Evolutionary conservation across 2,329 filamentous ascomycete species (phyloP).

Genomic region (Fusarium sp.): DNA sequence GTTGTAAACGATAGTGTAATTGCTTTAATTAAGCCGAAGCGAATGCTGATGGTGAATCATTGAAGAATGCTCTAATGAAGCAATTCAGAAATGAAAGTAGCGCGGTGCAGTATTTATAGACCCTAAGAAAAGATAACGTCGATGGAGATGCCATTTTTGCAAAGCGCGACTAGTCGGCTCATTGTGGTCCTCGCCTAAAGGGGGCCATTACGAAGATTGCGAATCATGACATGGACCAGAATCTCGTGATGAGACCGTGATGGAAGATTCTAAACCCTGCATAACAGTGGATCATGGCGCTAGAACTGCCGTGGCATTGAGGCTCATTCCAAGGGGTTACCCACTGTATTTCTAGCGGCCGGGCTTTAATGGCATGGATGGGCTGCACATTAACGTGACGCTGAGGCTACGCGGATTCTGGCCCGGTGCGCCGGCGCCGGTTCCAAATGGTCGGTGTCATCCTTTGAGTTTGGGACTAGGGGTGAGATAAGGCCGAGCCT

Average conservation of each 20-base stretch:
- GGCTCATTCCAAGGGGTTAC: conserved; percentile 27
- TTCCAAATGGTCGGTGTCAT: conserved; percentile 26
- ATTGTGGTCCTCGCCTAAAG: conserved; percentile 24
- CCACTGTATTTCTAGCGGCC: not conserved
- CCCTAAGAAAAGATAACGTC: not conserved
- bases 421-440: conserved; percentile 29
- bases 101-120: conserved; percentile 22
- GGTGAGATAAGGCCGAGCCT: conserved; percentile 41
- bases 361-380: not conserved
- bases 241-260: conserved; percentile 38
- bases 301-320: conserved; percentile 36
- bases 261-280: conserved; percentile 20
- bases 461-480: not conserved
- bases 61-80: not conserved
- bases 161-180: conserved; percentile 6
- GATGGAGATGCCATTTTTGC: not conserved
- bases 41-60: conserved; percentile 13
- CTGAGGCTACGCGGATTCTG: conserved; percentile 20
- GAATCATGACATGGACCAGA: conserved; percentile 24
- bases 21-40: not conserved
- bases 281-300: conserved; percentile 26
- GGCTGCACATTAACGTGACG: conserved; percentile 25
- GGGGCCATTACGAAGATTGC: conserved; percentile 32
- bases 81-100: not conserved
- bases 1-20: not conserved